Percentiles rank a stretch among this genome's conserved stretches.
These are phyloP conservation scores for Blattamonas nauphoetae DNA, from an alignment of 78 protist species.

Conservation along the genomic window DNA sequence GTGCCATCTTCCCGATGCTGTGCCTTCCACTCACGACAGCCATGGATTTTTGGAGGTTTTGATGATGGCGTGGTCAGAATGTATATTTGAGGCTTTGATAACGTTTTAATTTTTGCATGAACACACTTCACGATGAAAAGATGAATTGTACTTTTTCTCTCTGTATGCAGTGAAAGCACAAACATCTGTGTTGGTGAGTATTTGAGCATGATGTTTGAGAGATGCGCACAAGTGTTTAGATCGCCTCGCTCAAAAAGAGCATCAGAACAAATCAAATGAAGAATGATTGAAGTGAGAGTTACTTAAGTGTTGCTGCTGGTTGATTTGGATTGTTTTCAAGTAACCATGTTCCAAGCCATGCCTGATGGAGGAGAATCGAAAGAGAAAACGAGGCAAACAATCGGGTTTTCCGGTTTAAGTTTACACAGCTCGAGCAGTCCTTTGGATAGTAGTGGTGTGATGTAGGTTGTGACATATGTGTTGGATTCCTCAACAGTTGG, in stretches of 20 bases:
- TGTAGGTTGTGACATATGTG: background rate
- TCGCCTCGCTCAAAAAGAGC: too few species aligned
- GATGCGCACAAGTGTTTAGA: too few species aligned
- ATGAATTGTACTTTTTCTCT: too few species aligned
- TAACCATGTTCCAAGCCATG: background rate
- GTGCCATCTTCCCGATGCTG: background rate
- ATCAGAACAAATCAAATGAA: too few species aligned
- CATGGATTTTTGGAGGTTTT: background rate
- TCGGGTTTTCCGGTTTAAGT: background rate
- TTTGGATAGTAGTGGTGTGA: background rate
- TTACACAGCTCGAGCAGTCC: background rate
- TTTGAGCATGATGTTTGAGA: too few species aligned
- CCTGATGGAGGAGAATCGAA: background rate
- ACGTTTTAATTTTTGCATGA: too few species aligned
- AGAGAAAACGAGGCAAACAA: background rate
- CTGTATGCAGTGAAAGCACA: too few species aligned
- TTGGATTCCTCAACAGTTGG: background rate
- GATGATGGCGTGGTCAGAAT: slow-evolving; percentile 5
- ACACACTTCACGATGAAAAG: too few species aligned
- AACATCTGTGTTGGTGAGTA: too few species aligned
- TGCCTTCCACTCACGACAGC: background rate
- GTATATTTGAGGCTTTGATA: too few species aligned
- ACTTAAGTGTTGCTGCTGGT: background rate
- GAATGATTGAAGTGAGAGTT: too few species aligned
- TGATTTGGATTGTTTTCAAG: slow-evolving; percentile 10